Evolutionary conservation across 768 basidiomycete genomes (phyloP).

Genomic region (Amanita phalloides): DNA sequence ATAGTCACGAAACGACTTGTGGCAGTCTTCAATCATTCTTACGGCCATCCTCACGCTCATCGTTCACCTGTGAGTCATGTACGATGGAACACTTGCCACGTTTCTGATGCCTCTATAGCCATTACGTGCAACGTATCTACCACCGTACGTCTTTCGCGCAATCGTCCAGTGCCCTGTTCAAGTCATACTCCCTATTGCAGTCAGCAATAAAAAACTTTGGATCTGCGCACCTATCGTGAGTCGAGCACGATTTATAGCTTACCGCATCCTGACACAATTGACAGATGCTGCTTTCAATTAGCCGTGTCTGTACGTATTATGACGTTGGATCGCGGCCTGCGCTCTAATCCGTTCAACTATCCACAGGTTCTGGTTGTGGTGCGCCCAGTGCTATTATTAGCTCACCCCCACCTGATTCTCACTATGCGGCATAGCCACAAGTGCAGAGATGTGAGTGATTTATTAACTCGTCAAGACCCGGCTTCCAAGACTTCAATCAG

Average conservation of each 20-base stretch:
- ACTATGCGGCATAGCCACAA: conserved; percentile 9
- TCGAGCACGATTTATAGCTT: neutral
- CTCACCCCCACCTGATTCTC: neutral
- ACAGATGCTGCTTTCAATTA: conserved; percentile 14
- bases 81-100: neutral
- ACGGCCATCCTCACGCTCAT: conserved; percentile 17
- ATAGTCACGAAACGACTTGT: conserved; percentile 5
- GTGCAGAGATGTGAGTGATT: conserved; percentile 14
- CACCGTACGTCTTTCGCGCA: conserved; percentile 9
- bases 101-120: conserved; percentile 8
- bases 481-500: conserved; percentile 6
- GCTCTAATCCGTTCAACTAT: neutral
- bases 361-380: conserved; percentile 2
- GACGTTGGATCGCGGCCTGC: too few species aligned
- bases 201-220: conserved; percentile 16
- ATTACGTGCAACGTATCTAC: conserved; percentile 17
- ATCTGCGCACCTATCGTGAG: conserved; percentile 17
- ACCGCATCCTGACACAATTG: neutral
- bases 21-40: conserved; percentile 12
- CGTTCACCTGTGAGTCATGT: conserved; percentile 16
- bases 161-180: neutral
- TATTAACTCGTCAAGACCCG: neutral
- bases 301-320: conserved; percentile 13
- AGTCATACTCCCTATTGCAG: conserved; percentile 6
- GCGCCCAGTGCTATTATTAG: neutral